Evolutionary conservation across 495 filamentous ascomycete genomes (phyloP), one percentile per base, ranked within the genome.

Genomic region (Saxophila tyrrhenica): DNA sequence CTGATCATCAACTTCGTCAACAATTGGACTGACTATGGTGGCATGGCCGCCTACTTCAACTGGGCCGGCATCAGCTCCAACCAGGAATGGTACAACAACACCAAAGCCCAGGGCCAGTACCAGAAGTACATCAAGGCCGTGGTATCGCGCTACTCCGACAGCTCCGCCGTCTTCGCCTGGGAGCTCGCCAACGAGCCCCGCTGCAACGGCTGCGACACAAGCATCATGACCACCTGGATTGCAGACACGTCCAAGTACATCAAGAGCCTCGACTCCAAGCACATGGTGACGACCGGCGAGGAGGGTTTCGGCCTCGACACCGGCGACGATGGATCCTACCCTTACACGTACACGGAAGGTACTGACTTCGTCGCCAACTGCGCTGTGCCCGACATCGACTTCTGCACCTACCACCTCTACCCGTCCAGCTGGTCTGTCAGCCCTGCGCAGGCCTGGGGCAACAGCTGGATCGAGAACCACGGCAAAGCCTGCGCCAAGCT

Each of bases 131-230:
- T 87, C 65, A 65, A 75, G 39, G 71, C 80, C 11, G 74, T 87
- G 11, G 72, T 89, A 0, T 67, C 65, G 29, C 77, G 82, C 10
- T 86, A 86, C 65, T 68, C 61, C 20, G 68, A 62, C 38, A 79
- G 75, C 2, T 51, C 72, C 0, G 78, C 83, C 1, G 73, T 87
- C 54, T 82, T 87, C 61, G 76, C 80, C 0, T 88, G 84, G 84
- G 82, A 87, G 60, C 69, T 86, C 9, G 76, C 73, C 20, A 88
- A 88, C 63, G 84, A 86, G 70, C 78, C 82, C 10, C 74, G 82
- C 52, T 86, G 83, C 72, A 74, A 74, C 17, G 79, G 73, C 19
- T 86, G 83, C 61, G 67, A 62, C 22, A 71, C 79, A 0, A 71
- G 72, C 7, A 71, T 82, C 11, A 74, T 86, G 50, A 78, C 72